Evolutionary conservation across 306 rosid species (phyloP).

Genomic region (Prunus mongolica): DNA sequence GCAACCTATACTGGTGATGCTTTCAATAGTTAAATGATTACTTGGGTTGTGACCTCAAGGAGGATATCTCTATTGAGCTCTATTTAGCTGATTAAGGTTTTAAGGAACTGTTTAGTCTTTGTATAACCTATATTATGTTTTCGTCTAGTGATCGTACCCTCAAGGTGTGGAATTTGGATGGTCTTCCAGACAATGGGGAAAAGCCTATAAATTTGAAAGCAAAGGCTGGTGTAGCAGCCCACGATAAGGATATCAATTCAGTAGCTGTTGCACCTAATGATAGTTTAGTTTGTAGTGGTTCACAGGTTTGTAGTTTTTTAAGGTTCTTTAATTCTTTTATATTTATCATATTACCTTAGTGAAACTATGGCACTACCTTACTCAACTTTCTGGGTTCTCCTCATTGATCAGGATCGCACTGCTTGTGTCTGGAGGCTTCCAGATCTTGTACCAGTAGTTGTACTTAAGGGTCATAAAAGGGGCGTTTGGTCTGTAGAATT

Average conservation of each 20-base stretch:
- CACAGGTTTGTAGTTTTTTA: constrained; percentile 64
- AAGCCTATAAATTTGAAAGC: constrained; percentile 65
- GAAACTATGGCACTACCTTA: constrained; percentile 7
- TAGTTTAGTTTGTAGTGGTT: constrained; percentile 91
- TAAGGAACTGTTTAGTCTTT: constrained; percentile 3
- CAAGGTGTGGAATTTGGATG: constrained; percentile 85
- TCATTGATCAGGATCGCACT: constrained; percentile 70
- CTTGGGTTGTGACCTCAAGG: not conserved
- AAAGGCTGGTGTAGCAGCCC: constrained; percentile 90
- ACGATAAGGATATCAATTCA: constrained; percentile 93
- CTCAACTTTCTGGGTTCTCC: constrained; percentile 3
- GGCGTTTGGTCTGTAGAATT: constrained; percentile 97
- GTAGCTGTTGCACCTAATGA: constrained; percentile 96
- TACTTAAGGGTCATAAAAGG: constrained; percentile 87
- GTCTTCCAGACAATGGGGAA: constrained; percentile 39
- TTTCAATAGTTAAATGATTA: not conserved
- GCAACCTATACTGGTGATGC: not conserved
- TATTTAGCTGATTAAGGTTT: not conserved
- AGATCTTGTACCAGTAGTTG: constrained; percentile 66
- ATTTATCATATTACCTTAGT: not conserved
- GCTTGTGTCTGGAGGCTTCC: constrained; percentile 97
- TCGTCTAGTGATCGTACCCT: constrained; percentile 78
- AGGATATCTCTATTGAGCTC: not conserved
- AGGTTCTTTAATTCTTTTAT: constrained; percentile 8
- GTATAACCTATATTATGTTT: constrained; percentile 11